Conservation (phyloP, 2,329 filamentous ascomycete species). For the Zalaria sp. region DNA sequence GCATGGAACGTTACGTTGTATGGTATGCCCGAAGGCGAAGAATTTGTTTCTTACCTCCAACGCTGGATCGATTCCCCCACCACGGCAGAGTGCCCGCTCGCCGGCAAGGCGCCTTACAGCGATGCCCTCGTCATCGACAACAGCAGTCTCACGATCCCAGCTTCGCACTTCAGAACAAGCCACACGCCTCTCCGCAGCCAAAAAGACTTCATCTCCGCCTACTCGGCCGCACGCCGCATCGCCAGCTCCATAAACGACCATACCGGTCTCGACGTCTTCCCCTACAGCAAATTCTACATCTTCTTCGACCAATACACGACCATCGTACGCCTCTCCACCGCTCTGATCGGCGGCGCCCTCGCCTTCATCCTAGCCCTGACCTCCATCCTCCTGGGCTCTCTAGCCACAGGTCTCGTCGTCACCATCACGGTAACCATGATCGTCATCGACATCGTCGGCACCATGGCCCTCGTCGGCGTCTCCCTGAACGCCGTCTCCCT, state of each 20-base stretch:
- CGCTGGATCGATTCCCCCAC: constrained; percentile 75
- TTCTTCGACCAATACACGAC: constrained; percentile 95
- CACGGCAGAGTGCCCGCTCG: constrained; percentile 71
- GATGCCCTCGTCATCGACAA: constrained; percentile 68
- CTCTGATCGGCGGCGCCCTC: constrained; percentile 68
- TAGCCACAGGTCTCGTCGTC: constrained; percentile 68
- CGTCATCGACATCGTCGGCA: constrained; percentile 82
- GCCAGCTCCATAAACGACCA: constrained; percentile 56
- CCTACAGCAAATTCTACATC: constrained; percentile 95
- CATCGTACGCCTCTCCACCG: constrained; percentile 67
- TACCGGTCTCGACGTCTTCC: constrained; percentile 75
- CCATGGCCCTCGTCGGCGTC: constrained; percentile 80
- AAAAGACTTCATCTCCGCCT: constrained; percentile 82
- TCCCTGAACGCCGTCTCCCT: constrained; percentile 90
- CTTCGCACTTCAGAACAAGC: constrained; percentile 82
- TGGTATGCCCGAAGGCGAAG: constrained; percentile 87
- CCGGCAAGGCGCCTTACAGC: constrained; percentile 75
- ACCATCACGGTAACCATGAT: constrained; percentile 86
- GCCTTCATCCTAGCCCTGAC: constrained; percentile 75
- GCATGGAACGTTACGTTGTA: constrained; percentile 78
- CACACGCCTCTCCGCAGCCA: constrained; percentile 82
- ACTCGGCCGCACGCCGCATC: constrained; percentile 79
- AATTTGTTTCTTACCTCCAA: constrained; percentile 75
- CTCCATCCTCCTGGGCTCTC: constrained; percentile 66
- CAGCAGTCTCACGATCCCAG: constrained; percentile 51